Base-by-base conservation (phyloP, 257 asterid species). In the Gardenia jasminoides region DNA sequence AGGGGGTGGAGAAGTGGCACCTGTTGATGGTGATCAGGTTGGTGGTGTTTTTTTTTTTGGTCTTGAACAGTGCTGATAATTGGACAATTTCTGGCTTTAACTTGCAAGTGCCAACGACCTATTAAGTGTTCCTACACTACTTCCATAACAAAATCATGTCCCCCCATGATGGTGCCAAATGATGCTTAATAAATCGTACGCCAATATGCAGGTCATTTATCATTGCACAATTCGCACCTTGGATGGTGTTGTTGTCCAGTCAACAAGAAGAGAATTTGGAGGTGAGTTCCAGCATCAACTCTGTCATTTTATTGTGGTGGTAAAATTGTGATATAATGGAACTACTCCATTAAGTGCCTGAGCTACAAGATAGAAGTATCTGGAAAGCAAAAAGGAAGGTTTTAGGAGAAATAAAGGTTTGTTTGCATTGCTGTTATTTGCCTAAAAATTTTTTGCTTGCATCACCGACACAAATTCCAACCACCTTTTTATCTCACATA, bases 1-100 rank as follows among this genome's bases (percentile, higher is more conserved):
- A 66, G 98, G 99, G 76, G 91, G 87, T 76, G 98, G 97, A 61
- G 94, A 92, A 62, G 82, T 76, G 74, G 85, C 86, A 30, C 97
- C 98, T 31, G 46, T 84, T 7, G 97, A 93, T 66, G 98, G 99
- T 77, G 92, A 96, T 83, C 99, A 96, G 98, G 99, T 93, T 61
- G 67, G 26, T 72, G 36, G 62, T 28, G n/a, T n/a, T n/a, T n/a
- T n/a, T n/a, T n/a, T 78, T 70, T 36, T 62, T 43, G 44, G 41
- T 50, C 76, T 39, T 24, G 1, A 3, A 11, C 16, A 10, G 3
- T 7, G 59, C 36, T 58, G 54, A 58, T 20, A 74, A 22, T 39
- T 7, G 30, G 54, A 3, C n/a, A 6, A 7, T 8, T 5, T 58
- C 7, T 33, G 39, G 10, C 16, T 24, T 7, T 17, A 59, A 56